Conservation (phyloP, 768 basidiomycete species). For the Russula lepida region DNA sequence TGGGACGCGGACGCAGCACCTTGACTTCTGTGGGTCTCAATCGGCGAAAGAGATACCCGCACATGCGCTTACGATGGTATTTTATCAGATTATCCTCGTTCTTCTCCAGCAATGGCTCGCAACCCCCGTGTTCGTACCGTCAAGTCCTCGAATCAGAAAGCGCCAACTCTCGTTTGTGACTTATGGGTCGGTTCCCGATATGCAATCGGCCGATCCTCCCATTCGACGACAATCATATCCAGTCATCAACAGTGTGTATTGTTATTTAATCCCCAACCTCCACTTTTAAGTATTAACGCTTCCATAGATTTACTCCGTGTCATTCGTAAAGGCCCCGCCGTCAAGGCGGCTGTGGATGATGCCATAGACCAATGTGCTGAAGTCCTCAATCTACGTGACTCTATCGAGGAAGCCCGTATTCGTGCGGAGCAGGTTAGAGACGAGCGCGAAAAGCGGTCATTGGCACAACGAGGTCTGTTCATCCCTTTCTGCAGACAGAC, state of each 20-base stretch:
- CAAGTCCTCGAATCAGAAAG: conserved; percentile 30
- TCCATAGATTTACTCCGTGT: conserved; percentile 70
- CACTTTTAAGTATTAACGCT: conserved; percentile 4
- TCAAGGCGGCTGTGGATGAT: conserved; percentile 81
- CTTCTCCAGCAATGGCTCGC: conserved; percentile 82
- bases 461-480: conserved; percentile 61
- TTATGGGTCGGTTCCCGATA: conserved; percentile 34
- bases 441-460: conserved; percentile 53
- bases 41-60: neutral
- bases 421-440: conserved; percentile 71
- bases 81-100: conserved; percentile 59
- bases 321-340: conserved; percentile 73
- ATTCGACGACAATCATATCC: conserved; percentile 60
- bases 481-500: no score
- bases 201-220: conserved; percentile 22
- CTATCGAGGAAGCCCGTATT: conserved; percentile 78
- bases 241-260: conserved; percentile 73
- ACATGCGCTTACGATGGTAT: neutral
- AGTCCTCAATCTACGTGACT: conserved; percentile 78
- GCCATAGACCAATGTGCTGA: conserved; percentile 81
- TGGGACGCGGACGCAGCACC: conserved; percentile 88
- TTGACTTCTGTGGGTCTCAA: conserved; percentile 60
- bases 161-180: conserved; percentile 38
- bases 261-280: neutral
- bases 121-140: conserved; percentile 28